Evolutionary conservation across 352 stramenopile species (phyloP), one percentile per base, ranked within the genome.

Genomic region (Discostella stelligera): DNA sequence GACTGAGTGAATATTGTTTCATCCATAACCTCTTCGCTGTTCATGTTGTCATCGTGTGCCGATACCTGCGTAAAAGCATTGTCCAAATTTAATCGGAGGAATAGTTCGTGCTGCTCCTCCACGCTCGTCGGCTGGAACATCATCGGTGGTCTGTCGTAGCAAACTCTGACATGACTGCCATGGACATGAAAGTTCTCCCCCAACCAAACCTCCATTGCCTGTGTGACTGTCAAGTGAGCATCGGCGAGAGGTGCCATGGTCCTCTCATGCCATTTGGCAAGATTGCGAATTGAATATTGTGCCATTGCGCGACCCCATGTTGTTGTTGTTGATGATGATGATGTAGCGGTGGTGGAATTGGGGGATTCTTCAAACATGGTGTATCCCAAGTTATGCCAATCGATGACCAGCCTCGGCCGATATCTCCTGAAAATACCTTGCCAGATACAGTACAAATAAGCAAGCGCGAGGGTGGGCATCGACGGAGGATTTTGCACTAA

Each of bases 301-400:
- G 50, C n/a, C 3, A 68, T 20, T 20, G 14, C 48, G 20, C 54
- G 10, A 9, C 52, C 79, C 69, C 56, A 32, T 32, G 27, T 6
- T 32, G 27, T 6, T 32, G 27, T 32, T 32, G 27, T 32, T 32
- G 27, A 6, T 32, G 27, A 2, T 32, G 27, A 6, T 32, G n/a
- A n/a, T n/a, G n/a, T 44, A 18, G 61, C 20, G 52, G 73, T 48
- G 56, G 71, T 30, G 67, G 71, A 44, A 81, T 91, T 56, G 94
- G 82, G 46, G 89, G 96, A 46, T 5, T 32, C 46, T 5, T 32
- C 46, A 85, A 99, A 93, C 84, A 99, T 98, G 66, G 95, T 98
- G 89, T 97, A 99, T 30, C 97, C 97, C 39, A 99, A 82, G 88
- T 99, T 99, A 86, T 99, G 97, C 97, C 97, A 99, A 83, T 99